Conservation (phyloP, 2,329 filamentous ascomycete genomes). For the Leptographium flavum region DNA sequence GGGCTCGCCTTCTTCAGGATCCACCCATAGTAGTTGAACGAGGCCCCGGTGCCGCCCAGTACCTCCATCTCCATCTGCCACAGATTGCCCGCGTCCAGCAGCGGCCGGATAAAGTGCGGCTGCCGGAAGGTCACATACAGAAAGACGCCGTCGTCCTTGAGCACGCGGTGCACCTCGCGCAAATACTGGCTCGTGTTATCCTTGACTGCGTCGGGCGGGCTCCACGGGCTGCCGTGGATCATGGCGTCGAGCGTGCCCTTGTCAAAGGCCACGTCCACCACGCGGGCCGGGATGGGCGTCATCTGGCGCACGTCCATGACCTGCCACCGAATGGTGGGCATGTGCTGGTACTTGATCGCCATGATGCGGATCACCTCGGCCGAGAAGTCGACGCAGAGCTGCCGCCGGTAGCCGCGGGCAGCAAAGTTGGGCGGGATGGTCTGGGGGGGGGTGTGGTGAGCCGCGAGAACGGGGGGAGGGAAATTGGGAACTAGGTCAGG, state of each 20-base stretch:
- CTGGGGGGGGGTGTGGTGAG: conserved; percentile 23
- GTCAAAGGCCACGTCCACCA: conserved; percentile 42
- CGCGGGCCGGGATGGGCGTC: conserved; percentile 21
- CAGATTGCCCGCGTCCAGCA: conserved; percentile 25
- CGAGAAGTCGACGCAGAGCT: conserved; percentile 45
- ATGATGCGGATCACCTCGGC: conserved; percentile 36
- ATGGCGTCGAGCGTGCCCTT: conserved; percentile 42
- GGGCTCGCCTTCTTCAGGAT: too few species aligned
- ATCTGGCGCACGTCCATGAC: conserved; percentile 37
- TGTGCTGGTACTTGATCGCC: conserved; percentile 24
- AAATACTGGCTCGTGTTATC: conserved; percentile 34
- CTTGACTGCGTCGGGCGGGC: conserved; percentile 31
- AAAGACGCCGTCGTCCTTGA: conserved; percentile 32
- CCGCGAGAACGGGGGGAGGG: too few species aligned
- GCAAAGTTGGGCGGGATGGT: conserved; percentile 35
- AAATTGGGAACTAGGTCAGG: too few species aligned
- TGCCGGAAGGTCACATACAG: conserved; percentile 40
- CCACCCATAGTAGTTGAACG: conserved; percentile 34
- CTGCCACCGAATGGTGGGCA: conserved; percentile 31
- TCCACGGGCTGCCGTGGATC: conserved; percentile 39
- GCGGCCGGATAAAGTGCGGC: conserved; percentile 36
- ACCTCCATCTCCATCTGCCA: conserved; percentile 31
- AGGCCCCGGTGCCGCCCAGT: conserved; percentile 22
- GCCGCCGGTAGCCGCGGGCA: conserved; percentile 30
- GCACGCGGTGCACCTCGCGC: conserved; percentile 30